Conservation (phyloP, 192 early-diverging fungal species). For the Allomyces macrogynus region DNA sequence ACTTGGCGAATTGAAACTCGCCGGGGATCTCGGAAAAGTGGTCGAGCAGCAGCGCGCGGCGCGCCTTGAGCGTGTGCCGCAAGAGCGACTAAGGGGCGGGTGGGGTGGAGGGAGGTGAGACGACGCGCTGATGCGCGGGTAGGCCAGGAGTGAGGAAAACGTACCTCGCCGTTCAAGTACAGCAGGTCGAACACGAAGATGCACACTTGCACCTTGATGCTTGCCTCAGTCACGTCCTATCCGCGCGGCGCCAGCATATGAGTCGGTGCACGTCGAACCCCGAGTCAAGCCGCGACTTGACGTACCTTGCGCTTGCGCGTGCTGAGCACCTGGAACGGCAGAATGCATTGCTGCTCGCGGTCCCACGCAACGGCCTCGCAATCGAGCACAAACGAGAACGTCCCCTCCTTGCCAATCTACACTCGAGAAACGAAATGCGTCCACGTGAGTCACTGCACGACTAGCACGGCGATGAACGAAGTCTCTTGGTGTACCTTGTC, state of each 20-base stretch:
- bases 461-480: too few species aligned
- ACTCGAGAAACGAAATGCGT: conserved; percentile 2
- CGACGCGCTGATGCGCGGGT: too few species aligned
- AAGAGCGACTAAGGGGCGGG: conserved; percentile 14
- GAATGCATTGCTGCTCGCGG: conserved; percentile 52
- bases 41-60: conserved; percentile 18
- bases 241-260: background rate
- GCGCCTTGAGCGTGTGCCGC: conserved; percentile 15
- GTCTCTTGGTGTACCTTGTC: background rate
- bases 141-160: too few species aligned
- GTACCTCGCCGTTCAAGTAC: conserved; percentile 76
- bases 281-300: too few species aligned
- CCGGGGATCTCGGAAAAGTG: conserved; percentile 26
- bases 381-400: conserved; percentile 86
- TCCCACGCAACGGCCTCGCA: conserved; percentile 99
- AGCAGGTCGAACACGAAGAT: conserved; percentile 93
- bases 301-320: conserved; percentile 73
- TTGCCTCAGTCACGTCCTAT: conserved; percentile 69
- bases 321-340: conserved; percentile 91
- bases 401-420: conserved; percentile 31
- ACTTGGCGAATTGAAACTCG: conserved; percentile 46
- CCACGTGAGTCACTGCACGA: background rate
- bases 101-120: too few species aligned
- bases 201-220: conserved; percentile 87
- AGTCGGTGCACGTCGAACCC: background rate